Base-by-base conservation (phyloP, 2,329 filamentous ascomycete species). In the Verticillium alfalfae region DNA sequence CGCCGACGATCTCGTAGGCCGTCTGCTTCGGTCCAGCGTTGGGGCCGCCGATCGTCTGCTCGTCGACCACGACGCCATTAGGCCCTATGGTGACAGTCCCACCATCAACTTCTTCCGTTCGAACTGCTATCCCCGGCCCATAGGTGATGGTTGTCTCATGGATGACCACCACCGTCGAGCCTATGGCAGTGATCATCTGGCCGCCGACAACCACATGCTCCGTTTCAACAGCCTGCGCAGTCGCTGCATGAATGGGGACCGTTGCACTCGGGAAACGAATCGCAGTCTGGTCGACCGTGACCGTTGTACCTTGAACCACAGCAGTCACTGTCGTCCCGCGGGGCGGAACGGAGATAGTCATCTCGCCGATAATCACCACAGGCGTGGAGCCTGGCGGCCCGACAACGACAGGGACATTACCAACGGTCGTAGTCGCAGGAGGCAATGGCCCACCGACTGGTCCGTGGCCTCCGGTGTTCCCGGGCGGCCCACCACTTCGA, bases 21-120 rank as follows among this genome's bases (percentile, higher is more conserved):
- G 78, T 81, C 13, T 73, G 73, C 1, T 68, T 71, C 1, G 70
- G 58, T 2, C 67, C 65, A 15, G 77, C 80, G 0, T 67, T 62
- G 2, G 69, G 64, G 0, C 81, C 82, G 18, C 81, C 81, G 0
- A 84, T 61, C 0, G 76, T 79, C 36, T 71, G 73, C 36, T 75
- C 74, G 64, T 72, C 75, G 2, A 79, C 68, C 2, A 74, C 66
- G 6, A 84, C 67, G 22, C 79, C 81, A 0, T 69, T 70, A 3
- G 82, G 78, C 0, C 79, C 82, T 59, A 87, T 74, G 1, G 79
- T 75, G 63, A 87, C 73, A 5, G 78, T 80, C 49, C 84, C 81
- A 16, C 81, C 82, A 62, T 79, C 77, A 34, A 88, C 68, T 2
- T 79, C 72, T 15, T 74, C 72, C 0, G 76, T 75, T 0, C 71